Evolutionary conservation across 768 basidiomycete species (phyloP), one percentile per base, ranked within the genome.

Genomic region (Chalciporus piperatus): DNA sequence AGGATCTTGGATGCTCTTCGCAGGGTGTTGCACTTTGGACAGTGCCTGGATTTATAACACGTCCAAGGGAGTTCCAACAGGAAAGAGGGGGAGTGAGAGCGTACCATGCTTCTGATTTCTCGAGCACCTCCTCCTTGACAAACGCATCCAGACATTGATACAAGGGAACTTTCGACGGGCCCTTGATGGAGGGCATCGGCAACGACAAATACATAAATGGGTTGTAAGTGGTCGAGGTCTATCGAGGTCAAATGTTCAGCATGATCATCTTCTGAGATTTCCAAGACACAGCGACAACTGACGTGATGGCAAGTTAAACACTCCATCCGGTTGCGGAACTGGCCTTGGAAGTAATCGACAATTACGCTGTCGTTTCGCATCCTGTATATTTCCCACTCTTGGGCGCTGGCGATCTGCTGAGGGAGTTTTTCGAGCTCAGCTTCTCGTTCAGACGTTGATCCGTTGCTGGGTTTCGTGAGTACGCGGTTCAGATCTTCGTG

Each of bases 201-300:
- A 99, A 67, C 46, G 92, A 87, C 47, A 99, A 78, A 56, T 94
- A 95, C 76, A 97, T 98, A 70, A 98, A 98, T 7, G 89, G 80
- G 65, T 98, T 97, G 61, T 95, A 98, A 5, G 95, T 98, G 23
- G 94, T 98, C 25, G 95, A 97, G 5, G 95, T 98, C 94, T 98
- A 59, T 10, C 30, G 46, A 43, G 38, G 35, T 41, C 37, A 30
- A 13, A 30, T 25, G 48, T 25, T 66, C 37, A 65, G 52, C 20
- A 47, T n/a, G 14, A 41, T 25, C 46, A n/a, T 42, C 45, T 41
- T 48, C 39, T 47, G 39, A 44, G 47, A 33, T 30, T 10, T 37
- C 38, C 45, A 45, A 32, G 25, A 10, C 14, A 45, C 13, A 10
- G 39, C n/a, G 17, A 50, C 40, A 17, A 69, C 72, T 54, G 55